Percentiles rank a stretch among this genome's conserved stretches.
Conservation (phyloP, 2,329 filamentous ascomycete genomes). For the Didymella segeticola region DNA sequence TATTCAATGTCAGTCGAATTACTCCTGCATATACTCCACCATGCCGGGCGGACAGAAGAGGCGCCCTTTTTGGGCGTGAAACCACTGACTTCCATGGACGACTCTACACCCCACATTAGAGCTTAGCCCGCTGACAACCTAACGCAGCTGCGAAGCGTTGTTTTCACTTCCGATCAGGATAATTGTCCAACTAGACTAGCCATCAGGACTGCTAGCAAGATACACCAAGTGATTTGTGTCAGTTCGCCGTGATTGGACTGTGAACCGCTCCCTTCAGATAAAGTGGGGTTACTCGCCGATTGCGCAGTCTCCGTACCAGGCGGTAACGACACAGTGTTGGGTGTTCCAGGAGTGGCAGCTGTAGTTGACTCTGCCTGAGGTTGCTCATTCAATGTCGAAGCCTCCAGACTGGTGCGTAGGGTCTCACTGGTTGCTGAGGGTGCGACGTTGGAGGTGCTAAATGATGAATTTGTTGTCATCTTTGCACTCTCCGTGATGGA, state of each 20-base stretch:
- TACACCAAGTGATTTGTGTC: not conserved
- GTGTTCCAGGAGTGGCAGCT: not conserved
- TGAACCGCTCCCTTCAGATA: too few relatives aligned
- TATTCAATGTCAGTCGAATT: too few relatives aligned
- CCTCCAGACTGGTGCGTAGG: not conserved
- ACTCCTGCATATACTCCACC: too few relatives aligned
- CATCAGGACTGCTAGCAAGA: not conserved
- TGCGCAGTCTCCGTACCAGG: too few relatives aligned
- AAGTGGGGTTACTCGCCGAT: too few relatives aligned
- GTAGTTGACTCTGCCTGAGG: not conserved
- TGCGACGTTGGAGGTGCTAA: not conserved
- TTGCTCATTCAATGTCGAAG: not conserved
- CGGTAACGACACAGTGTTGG: not conserved
- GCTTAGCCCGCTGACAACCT: too few relatives aligned
- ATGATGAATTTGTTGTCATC: not conserved
- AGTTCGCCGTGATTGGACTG: not conserved
- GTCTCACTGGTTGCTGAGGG: not conserved
- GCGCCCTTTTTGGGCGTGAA: too few relatives aligned
- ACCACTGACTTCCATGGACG: too few relatives aligned
- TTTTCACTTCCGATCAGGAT: not conserved
- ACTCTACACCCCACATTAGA: too few relatives aligned
- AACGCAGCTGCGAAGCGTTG: too few relatives aligned
- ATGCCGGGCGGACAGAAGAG: too few relatives aligned
- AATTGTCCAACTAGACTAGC: not conserved
- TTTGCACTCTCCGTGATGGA: not conserved